Conservation (phyloP, 2,329 filamentous ascomycete genomes). For the Camptophora hylomeconis region DNA sequence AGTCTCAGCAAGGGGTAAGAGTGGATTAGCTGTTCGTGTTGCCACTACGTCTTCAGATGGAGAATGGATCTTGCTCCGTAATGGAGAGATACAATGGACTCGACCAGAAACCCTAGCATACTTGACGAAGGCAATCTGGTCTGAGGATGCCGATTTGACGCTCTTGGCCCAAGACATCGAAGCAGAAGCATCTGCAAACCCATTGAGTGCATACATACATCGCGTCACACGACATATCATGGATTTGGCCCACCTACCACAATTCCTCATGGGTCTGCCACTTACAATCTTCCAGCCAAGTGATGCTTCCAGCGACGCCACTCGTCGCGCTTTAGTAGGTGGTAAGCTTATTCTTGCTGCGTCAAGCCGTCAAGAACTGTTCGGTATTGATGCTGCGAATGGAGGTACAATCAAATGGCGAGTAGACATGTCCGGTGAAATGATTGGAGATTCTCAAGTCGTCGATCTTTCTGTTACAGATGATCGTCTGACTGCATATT, state of each 20-base stretch:
- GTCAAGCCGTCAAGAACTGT: constrained; percentile 64
- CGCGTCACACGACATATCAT: constrained; percentile 68
- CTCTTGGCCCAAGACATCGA: constrained; percentile 69
- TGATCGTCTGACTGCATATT: constrained; percentile 45
- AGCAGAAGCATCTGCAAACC: constrained; percentile 71
- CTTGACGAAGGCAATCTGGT: constrained; percentile 67
- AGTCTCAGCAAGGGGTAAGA: constrained; percentile 56
- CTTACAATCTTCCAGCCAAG: constrained; percentile 41
- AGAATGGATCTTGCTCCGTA: constrained; percentile 75
- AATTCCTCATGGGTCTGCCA: constrained; percentile 58
- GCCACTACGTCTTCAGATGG: constrained; percentile 52
- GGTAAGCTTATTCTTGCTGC: constrained; percentile 73
- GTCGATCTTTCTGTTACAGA: constrained; percentile 54
- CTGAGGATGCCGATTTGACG: constrained; percentile 60
- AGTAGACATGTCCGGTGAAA: constrained; percentile 44
- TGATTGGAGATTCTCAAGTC: constrained; percentile 44
- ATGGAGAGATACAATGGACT: constrained; percentile 68
- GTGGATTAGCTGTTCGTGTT: constrained; percentile 63
- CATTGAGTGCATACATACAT: constrained; percentile 72
- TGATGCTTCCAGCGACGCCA: constrained; percentile 6
- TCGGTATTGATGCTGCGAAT: constrained; percentile 52
- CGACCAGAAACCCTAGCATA: constrained; percentile 72
- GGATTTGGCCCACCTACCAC: constrained; percentile 65
- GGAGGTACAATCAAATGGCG: constrained; percentile 68
- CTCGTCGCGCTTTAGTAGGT: constrained; percentile 69